Conservation (phyloP, 352 stramenopile species). For the Peronosclerospora sorghi region DNA sequence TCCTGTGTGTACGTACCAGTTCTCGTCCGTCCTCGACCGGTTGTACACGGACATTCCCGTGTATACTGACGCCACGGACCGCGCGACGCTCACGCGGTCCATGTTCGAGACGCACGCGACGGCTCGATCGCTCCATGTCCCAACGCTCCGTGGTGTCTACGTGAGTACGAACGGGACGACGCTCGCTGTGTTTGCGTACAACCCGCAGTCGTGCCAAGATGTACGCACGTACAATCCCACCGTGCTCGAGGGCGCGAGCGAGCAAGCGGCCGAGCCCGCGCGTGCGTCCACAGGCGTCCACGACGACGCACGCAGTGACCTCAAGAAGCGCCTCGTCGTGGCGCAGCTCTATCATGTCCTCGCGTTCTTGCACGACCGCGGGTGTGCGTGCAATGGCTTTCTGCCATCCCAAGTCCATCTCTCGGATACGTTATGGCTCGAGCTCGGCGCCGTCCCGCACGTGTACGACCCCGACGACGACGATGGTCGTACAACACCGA, state of each 20-base stretch:
- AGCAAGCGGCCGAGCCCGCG: too few relatives aligned
- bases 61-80: constrained; percentile 13
- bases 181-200: constrained; percentile 59
- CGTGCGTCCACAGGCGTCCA: background rate
- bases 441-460: constrained; percentile 29
- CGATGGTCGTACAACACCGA: background rate
- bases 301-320: constrained; percentile 25
- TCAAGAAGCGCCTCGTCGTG: constrained; percentile 58
- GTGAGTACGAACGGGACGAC: too few relatives aligned
- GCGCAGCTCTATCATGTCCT: constrained; percentile 48
- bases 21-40: constrained; percentile 18
- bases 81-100: constrained; percentile 3
- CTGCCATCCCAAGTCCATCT: constrained; percentile 31
- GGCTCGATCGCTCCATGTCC: constrained; percentile 19
- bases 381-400: constrained; percentile 33
- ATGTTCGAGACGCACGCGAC: constrained; percentile 23
- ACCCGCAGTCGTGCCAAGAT: constrained; percentile 49
- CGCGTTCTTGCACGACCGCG: constrained; percentile 30
- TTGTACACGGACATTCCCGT: constrained; percentile 43
- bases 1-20: too few relatives aligned
- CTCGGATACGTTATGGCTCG: constrained; percentile 39
- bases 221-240: constrained; percentile 64
- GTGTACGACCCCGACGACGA: constrained; percentile 4
- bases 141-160: constrained; percentile 29
- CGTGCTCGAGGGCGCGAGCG: constrained; percentile 27